A percentile compares a stretch with the other conserved stretches of the same genome.
Evolutionary conservation across 2,329 filamentous ascomycete genomes (phyloP).

Genomic region (Neonectria faginata): DNA sequence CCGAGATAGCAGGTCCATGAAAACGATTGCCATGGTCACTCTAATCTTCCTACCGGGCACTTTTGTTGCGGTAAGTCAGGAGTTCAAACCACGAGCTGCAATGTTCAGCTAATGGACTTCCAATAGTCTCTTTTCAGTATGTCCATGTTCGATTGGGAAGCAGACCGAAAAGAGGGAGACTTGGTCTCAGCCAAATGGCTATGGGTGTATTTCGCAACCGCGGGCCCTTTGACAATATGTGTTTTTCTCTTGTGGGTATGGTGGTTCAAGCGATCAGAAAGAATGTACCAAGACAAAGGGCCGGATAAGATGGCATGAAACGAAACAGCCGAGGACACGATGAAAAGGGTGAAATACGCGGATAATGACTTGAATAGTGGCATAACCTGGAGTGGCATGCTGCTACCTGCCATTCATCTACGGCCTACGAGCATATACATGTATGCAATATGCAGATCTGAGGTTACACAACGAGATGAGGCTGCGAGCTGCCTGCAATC

Average conservation of each 20-base stretch:
- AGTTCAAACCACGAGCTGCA: not conserved
- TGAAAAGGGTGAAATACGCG: not conserved
- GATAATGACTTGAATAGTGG: not conserved
- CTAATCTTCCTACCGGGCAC: slow-evolving; percentile 1
- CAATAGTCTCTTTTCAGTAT: not conserved
- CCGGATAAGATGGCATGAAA: slow-evolving; percentile 2
- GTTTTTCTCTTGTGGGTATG: not conserved
- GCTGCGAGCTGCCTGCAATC: not conserved
- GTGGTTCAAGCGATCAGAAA: slow-evolving; percentile 5
- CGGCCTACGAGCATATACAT: slow-evolving; percentile 10
- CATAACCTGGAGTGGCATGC: not conserved
- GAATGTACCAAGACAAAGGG: not conserved
- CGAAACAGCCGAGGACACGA: not conserved
- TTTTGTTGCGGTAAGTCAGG: slow-evolving; percentile 1
- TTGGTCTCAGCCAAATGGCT: slow-evolving; percentile 1
- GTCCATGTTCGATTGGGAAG: slow-evolving; percentile 7
- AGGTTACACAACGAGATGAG: not conserved
- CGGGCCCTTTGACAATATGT: not conserved
- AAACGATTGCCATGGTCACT: slow-evolving; percentile 4
- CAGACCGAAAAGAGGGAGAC: not conserved
- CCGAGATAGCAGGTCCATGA: slow-evolving; percentile 9
- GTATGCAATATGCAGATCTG: slow-evolving; percentile 1
- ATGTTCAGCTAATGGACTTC: not conserved
- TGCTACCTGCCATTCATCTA: not conserved
- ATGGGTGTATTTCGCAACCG: slow-evolving; percentile 1